phyloP scores from a whole-genome alignment of 2,329 filamentous ascomycete genomes.

The Alternaria sp. region DNA sequence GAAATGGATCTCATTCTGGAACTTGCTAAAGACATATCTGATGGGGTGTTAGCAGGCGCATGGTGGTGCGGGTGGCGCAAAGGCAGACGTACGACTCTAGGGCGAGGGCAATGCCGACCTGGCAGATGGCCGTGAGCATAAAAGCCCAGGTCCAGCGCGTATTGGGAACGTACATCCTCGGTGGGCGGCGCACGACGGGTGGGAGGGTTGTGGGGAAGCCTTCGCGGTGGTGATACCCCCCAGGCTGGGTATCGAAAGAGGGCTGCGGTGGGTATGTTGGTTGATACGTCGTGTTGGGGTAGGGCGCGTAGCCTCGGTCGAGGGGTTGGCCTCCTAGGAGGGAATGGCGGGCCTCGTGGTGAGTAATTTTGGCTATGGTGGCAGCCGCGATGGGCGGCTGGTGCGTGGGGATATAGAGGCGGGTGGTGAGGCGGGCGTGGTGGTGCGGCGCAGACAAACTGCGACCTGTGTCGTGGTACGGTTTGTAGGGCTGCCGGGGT shows the following conservation, averaged over 20 bases:
- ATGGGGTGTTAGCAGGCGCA: conserved; percentile 12
- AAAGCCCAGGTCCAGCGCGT: conserved; percentile 90
- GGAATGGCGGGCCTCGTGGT: conserved; percentile 63
- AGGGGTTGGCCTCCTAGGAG: conserved; percentile 64
- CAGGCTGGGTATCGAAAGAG: conserved; percentile 55
- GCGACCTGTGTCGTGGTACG: conserved; percentile 20
- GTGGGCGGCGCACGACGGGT: conserved; percentile 39
- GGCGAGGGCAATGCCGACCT: conserved; percentile 79
- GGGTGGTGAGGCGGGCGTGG: conserved; percentile 11
- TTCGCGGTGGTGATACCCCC: conserved; percentile 56
- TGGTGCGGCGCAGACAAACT: conserved; percentile 13
- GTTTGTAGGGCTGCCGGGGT: conserved; percentile 29
- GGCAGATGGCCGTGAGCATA: conserved; percentile 72
- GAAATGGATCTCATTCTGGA: conserved; percentile 67
- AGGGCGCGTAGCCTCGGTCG: conserved; percentile 57
- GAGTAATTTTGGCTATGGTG: conserved; percentile 58
- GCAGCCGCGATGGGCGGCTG: conserved; percentile 48
- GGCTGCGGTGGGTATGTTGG: conserved; percentile 51
- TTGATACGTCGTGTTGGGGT: conserved; percentile 33
- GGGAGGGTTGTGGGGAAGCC: conserved; percentile 52
- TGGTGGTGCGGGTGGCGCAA: not conserved
- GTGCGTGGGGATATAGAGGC: conserved; percentile 27
- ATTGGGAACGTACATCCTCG: conserved; percentile 75
- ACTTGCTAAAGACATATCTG: conserved; percentile 89
- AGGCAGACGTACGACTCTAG: conserved; percentile 77